These are phyloP conservation scores for Globisporangium emineosum DNA, from an alignment of 352 stramenopile genomes.

Conservation along the genomic window DNA sequence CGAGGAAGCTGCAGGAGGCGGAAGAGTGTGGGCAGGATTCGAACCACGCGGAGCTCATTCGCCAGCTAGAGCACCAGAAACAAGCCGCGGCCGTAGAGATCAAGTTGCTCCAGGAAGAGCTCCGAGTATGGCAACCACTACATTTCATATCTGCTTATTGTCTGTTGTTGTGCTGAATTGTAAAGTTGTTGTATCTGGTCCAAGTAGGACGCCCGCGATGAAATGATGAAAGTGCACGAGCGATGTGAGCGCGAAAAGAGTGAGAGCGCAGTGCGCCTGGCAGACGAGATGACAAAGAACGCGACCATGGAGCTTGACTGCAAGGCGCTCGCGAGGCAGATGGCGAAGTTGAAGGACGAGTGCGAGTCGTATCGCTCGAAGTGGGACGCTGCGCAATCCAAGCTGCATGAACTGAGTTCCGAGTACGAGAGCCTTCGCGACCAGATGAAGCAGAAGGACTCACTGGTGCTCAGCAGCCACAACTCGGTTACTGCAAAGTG, in stretches of 20 bases:
- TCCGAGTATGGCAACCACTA: conserved; percentile 33
- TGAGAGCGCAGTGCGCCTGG: conserved; percentile 40
- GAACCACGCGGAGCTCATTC: conserved; percentile 37
- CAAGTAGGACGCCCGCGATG: conserved; percentile 48
- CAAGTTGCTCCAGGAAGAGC: conserved; percentile 55
- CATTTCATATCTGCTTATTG: neutral
- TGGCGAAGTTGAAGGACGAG: conserved; percentile 47
- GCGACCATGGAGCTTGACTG: conserved; percentile 52
- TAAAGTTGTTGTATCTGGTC: neutral
- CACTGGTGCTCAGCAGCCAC: conserved; percentile 59
- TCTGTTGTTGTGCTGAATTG: neutral
- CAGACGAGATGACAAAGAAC: conserved; percentile 41
- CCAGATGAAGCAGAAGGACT: conserved; percentile 74
- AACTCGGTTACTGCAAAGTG: conserved; percentile 54
- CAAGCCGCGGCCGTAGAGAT: conserved; percentile 55
- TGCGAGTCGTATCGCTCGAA: conserved; percentile 44
- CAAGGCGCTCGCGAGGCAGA: conserved; percentile 45
- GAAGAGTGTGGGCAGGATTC: conserved; percentile 41
- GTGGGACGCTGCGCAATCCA: conserved; percentile 55
- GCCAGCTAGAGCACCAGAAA: conserved; percentile 51
- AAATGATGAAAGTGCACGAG: conserved; percentile 39
- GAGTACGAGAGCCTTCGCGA: conserved; percentile 62
- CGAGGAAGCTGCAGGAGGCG: conserved; percentile 40
- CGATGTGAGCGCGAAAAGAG: conserved; percentile 33
- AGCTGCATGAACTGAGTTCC: conserved; percentile 43